A percentile compares a stretch with the other conserved stretches of the same genome.
phyloP scores from a whole-genome alignment of 345 rosid species.

The Erysimum cheiranthoides region DNA sequence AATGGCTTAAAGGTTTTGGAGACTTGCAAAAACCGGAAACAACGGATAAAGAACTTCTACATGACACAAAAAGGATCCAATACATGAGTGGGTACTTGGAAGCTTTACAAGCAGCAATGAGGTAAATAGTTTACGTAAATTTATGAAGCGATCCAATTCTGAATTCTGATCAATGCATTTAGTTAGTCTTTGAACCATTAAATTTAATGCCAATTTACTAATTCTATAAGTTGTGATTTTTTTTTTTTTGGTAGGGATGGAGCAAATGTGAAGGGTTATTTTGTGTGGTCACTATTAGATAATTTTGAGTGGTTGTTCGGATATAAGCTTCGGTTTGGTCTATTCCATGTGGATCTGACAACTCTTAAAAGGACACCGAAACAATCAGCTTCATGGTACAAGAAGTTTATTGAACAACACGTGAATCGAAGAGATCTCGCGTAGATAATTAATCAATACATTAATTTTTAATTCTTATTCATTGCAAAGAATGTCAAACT shows the following conservation, averaged over 20 bases:
- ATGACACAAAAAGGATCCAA: slow-evolving; percentile 62
- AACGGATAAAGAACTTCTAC: slow-evolving; percentile 36
- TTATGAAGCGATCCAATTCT: background rate
- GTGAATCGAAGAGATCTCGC: background rate
- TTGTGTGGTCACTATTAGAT: slow-evolving; percentile 80
- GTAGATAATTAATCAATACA: background rate
- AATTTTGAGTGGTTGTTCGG: slow-evolving; percentile 74
- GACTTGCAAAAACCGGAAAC: slow-evolving; percentile 37
- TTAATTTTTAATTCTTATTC: background rate
- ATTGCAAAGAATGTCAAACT: background rate
- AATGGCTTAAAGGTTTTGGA: slow-evolving; percentile 51
- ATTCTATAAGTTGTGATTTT: background rate
- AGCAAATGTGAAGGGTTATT: slow-evolving; percentile 78
- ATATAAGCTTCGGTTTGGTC: slow-evolving; percentile 60
- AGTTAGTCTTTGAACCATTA: slow-evolving; percentile 2
- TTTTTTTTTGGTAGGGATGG: slow-evolving; percentile 52
- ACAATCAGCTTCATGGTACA: slow-evolving; percentile 70
- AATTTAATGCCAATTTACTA: background rate
- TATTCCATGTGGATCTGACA: slow-evolving; percentile 58
- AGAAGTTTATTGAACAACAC: slow-evolving; percentile 49
- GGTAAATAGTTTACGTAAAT: slow-evolving; percentile 44
- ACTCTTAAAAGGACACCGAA: slow-evolving; percentile 57
- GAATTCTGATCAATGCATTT: background rate
- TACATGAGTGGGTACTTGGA: slow-evolving; percentile 59
- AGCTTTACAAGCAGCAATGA: slow-evolving; percentile 53